These are phyloP conservation scores for Hypsizygus ulmarius DNA, from an alignment of 1,284 basidiomycete genomes.

Conservation along the genomic window DNA sequence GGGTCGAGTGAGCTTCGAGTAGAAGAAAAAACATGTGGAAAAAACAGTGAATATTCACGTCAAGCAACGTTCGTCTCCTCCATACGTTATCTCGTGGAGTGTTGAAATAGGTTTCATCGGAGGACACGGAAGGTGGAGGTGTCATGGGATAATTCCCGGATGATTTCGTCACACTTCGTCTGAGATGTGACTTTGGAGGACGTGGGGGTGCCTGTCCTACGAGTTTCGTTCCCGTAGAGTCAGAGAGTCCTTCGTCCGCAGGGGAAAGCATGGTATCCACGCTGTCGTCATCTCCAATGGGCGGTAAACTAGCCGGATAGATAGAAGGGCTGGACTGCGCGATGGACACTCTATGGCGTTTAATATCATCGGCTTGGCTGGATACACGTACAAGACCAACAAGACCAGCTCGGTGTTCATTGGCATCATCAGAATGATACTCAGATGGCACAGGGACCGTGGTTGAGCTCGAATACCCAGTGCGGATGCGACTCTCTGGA, in stretches of 20 bases:
- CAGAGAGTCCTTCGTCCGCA: constrained; percentile 21
- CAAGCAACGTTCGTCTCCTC: constrained; percentile 36
- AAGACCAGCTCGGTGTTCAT: background rate
- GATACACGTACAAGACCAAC: constrained; percentile 6
- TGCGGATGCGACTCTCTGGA: too few species aligned
- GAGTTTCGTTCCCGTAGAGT: constrained; percentile 11
- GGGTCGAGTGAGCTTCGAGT: constrained; percentile 9
- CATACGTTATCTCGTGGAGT: constrained; percentile 25
- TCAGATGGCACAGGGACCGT: constrained; percentile 11
- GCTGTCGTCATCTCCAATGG: constrained; percentile 33
- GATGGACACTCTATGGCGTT: constrained; percentile 20
- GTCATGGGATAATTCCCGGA: constrained; percentile 35
- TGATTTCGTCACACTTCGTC: constrained; percentile 23
- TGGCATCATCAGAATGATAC: constrained; percentile 2
- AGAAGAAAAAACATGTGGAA: background rate
- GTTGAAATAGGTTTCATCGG: constrained; percentile 12
- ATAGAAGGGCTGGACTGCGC: constrained; percentile 55
- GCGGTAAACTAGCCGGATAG: constrained; percentile 52
- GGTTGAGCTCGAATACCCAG: background rate
- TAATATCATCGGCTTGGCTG: constrained; percentile 1
- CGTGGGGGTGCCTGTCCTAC: constrained; percentile 34
- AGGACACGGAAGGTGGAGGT: constrained; percentile 42
- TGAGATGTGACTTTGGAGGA: constrained; percentile 42
- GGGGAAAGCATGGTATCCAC: constrained; percentile 16
- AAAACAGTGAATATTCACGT: constrained; percentile 31